Evolutionary conservation across 257 asterid species (phyloP), one percentile per base, ranked within the genome.

Genomic region (Fraxinus quadrangulata): DNA sequence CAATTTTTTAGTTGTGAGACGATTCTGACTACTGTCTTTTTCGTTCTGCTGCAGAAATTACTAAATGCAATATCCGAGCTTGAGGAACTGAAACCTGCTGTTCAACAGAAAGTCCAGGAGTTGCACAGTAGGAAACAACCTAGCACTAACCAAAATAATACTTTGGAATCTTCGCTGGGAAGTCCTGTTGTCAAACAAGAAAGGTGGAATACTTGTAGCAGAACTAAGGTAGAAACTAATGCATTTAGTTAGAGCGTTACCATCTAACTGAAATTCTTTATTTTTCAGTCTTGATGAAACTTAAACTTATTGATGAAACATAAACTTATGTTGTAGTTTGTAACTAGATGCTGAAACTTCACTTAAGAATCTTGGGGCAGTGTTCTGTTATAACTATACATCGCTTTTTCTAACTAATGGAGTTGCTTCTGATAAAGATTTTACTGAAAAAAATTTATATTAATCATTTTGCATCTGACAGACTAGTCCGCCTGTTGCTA

Each of bases 61-160:
- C 67, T 81, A 12, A 74, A 79, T 79, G 94, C 96, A 34, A 33
- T 94, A 69, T 68, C 89, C 71, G 99, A 94, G 92, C 97, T 94
- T 84, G 99, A 94, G 87, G 83, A 87, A 77, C 83, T 94, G 88
- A 89, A 94, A 83, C 95, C 98, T 26, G 88, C 77, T 82, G 98
- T 92, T 77, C 94, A 89, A 86, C 82, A 68, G 77, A 89, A 87
- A 84, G 83, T 94, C 78, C 89, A 90, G 84, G 94, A 86, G 68
- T 82, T 90, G 45, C 90, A 87, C 72, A 83, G 79, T 72, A 88
- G 82, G 76, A 86, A 84, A 40, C 84, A 59, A 82, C 85, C 77
- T 47, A 79, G 75, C 81, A 79, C 80, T 68, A 81, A 73, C 85
- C 81, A 85, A 78, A 79, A 76, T 84, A 82, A 77, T 74, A 79